Evolutionary conservation across 1,284 basidiomycete genomes (phyloP).

Genomic region (Coriolopsis trogii): DNA sequence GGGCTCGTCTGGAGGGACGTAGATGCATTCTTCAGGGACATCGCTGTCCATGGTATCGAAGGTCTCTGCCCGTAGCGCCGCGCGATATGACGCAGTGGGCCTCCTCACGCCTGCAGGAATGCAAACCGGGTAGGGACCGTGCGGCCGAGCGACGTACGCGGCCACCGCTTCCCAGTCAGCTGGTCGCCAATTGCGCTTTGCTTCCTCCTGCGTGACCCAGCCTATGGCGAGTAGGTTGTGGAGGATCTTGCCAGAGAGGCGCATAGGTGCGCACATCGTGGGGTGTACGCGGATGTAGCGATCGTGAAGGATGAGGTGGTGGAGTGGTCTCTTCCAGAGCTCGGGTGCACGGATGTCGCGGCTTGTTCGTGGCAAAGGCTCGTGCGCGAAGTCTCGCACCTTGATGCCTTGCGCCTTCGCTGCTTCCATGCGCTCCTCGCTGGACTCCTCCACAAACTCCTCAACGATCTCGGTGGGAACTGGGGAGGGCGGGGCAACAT

Average conservation of each 20-base stretch:
- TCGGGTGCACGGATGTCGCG: conserved; percentile 23
- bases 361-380: conserved; percentile 8
- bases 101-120: conserved; percentile 15
- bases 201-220: conserved; percentile 49
- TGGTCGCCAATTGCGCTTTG: conserved; percentile 39
- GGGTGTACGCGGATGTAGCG: conserved; percentile 29
- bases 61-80: conserved; percentile 8
- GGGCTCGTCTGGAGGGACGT: conserved; percentile 26
- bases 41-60: conserved; percentile 12
- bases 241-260: conserved; percentile 47
- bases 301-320: conserved; percentile 28
- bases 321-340: conserved; percentile 26
- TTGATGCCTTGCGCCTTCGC: conserved; percentile 46
- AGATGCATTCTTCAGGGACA: conserved; percentile 24
- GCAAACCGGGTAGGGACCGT: conserved; percentile 28
- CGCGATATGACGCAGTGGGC: conserved; percentile 28
- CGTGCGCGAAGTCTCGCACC: conserved; percentile 53
- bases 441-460: conserved; percentile 1
- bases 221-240: conserved; percentile 49
- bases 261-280: conserved; percentile 29
- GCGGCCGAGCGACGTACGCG: conserved; percentile 37
- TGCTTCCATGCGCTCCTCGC: conserved; percentile 34
- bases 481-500: conserved; percentile 34
- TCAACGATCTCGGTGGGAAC: conserved; percentile 44
- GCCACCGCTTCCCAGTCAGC: conserved; percentile 47